A percentile compares a stretch with the other conserved stretches of the same genome.
These are phyloP conservation scores for Biancaea sappan DNA, from an alignment of 306 rosid genomes.

Conservation along the genomic window DNA sequence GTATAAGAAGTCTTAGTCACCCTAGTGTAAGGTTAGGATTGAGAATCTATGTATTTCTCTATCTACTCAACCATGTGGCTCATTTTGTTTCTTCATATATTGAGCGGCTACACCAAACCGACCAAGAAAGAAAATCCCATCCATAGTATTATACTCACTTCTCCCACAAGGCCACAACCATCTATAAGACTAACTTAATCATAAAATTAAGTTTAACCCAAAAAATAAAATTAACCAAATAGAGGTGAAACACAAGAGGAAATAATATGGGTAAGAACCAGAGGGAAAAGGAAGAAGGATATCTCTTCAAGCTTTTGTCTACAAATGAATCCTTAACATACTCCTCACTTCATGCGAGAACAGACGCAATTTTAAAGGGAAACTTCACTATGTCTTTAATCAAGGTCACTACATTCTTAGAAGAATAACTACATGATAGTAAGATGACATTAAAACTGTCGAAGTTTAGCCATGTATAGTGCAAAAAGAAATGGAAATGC, in stretches of 20 bases:
- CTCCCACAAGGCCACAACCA: no score
- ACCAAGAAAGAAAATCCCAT: not conserved
- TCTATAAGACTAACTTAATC: not conserved
- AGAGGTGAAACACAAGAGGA: slow-evolving; percentile 4
- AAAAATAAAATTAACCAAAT: slow-evolving; percentile 25
- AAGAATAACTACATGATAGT: slow-evolving; percentile 1
- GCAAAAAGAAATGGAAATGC: slow-evolving; percentile 7
- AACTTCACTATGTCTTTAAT: not conserved
- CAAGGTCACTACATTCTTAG: slow-evolving; percentile 1
- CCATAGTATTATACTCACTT: not conserved
- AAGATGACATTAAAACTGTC: slow-evolving; percentile 5
- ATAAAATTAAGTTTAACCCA: not conserved
- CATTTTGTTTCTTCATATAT: not conserved
- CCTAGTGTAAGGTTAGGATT: not conserved
- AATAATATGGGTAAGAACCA: not conserved
- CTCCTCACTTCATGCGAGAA: not conserved
- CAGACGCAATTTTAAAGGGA: not conserved
- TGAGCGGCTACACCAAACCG: not conserved
- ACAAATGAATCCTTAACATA: not conserved
- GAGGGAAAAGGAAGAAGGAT: not conserved
- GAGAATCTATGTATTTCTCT: not conserved
- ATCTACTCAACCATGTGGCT: not conserved
- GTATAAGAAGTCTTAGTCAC: slow-evolving; percentile 1
- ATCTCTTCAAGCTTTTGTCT: not conserved
- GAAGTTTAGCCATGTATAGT: not conserved